Percentiles rank a stretch among this genome's conserved stretches.
These are phyloP conservation scores for Citrus sinensis DNA, from an alignment of 345 rosid genomes.

Conservation along the genomic window DNA sequence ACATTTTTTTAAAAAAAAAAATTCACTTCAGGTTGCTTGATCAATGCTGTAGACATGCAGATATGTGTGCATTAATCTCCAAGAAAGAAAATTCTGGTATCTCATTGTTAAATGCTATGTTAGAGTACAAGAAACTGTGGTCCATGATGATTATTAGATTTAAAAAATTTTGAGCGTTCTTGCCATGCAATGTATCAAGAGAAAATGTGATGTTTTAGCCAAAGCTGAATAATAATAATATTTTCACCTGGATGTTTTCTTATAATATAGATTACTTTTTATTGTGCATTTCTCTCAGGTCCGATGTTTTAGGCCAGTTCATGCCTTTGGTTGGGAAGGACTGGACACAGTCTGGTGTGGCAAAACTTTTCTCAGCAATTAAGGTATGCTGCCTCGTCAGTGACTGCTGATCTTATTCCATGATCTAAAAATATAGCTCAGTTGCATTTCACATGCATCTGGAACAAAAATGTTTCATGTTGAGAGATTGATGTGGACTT, in stretches of 20 bases:
- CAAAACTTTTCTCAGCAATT: constrained; percentile 86
- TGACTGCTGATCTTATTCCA: constrained; percentile 1
- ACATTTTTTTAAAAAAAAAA: background rate
- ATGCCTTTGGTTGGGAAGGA: constrained; percentile 98
- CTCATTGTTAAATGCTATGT: no score
- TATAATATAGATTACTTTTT: background rate
- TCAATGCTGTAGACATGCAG: background rate
- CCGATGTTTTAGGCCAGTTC: constrained; percentile 93
- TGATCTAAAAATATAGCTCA: background rate
- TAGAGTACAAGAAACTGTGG: no score
- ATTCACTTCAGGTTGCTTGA: background rate
- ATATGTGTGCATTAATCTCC: background rate
- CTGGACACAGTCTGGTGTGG: constrained; percentile 97
- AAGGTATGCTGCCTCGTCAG: constrained; percentile 43
- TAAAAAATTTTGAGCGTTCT: no score
- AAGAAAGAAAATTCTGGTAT: no score
- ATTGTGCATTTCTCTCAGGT: constrained; percentile 51
- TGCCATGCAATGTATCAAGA: no score
- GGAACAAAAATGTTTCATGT: background rate
- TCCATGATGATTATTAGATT: no score
- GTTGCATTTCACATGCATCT: background rate
- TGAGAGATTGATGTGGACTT: background rate
- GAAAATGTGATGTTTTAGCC: background rate
- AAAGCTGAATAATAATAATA: background rate
- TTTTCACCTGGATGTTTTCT: background rate